These are phyloP conservation scores for Entomophthora muscae DNA, from an alignment of 371 early-diverging fungal species.

Conservation along the genomic window DNA sequence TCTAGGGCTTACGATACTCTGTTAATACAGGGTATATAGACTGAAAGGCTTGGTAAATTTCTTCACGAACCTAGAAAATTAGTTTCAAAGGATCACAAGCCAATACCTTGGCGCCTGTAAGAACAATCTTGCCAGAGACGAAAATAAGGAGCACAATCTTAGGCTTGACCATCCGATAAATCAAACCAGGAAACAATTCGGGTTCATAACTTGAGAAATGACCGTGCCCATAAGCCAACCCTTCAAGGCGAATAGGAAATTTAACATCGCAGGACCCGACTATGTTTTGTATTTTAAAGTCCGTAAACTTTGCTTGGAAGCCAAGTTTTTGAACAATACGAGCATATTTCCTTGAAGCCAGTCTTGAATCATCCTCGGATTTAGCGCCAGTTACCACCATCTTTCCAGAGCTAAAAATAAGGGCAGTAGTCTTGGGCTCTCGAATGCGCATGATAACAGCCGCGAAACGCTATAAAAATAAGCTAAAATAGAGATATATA, in stretches of 20 bases:
- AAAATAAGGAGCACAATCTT: conserved; percentile 99
- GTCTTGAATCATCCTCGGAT: conserved; percentile 88
- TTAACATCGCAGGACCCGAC: conserved; percentile 99
- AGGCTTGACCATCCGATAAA: conserved; percentile 99
- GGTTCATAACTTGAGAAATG: conserved; percentile 99
- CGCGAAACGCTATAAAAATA: conserved; percentile 86
- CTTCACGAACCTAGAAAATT: conserved; percentile 82
- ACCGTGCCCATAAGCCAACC: conserved; percentile 95
- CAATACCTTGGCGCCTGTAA: conserved; percentile 97
- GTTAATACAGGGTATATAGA: conserved; percentile 98
- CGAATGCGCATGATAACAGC: conserved; percentile 99
- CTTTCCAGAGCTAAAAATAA: conserved; percentile 99
- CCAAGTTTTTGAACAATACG: conserved; percentile 99
- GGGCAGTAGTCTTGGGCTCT: conserved; percentile 99
- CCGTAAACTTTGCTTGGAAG: conserved; percentile 96
- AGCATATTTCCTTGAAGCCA: conserved; percentile 99
- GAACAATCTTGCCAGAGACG: conserved; percentile 99
- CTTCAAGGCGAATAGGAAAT: conserved; percentile 99
- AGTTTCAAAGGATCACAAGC: too few species aligned
- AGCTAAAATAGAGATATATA: conserved; percentile 3
- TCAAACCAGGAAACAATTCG: conserved; percentile 99
- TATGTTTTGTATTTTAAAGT: conserved; percentile 99
- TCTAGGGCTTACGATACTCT: conserved; percentile 65
- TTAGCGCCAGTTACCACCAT: conserved; percentile 99
- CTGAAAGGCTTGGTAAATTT: conserved; percentile 99